Conservation (phyloP, 2,329 filamentous ascomycete genomes). For the Colletotrichum echinochloae region DNA sequence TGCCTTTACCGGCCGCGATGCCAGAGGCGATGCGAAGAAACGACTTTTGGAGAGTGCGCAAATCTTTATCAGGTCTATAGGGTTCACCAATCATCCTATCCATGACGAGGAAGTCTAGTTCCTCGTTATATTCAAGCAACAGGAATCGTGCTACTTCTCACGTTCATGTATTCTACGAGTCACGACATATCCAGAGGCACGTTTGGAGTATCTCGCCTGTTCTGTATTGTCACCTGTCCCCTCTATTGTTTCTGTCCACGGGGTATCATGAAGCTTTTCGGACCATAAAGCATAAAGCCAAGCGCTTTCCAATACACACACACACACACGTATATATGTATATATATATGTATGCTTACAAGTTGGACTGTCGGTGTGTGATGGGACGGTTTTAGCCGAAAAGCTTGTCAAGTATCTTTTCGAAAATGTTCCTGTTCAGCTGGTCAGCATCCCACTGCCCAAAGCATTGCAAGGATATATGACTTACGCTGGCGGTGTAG, state of each 20-base stretch:
- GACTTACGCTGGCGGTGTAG: conserved; percentile 63
- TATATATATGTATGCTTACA: too few species aligned
- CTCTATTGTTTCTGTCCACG: not conserved
- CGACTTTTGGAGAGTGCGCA: conserved; percentile 39
- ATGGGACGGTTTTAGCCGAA: conserved; percentile 12
- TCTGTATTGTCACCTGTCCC: not conserved
- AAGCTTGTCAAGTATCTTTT: conserved; percentile 27
- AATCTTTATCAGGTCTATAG: conserved; percentile 37
- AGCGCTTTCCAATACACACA: not conserved
- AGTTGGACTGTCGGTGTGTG: not conserved
- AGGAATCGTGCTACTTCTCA: not conserved
- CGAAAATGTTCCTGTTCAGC: conserved; percentile 13
- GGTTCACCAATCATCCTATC: conserved; percentile 27
- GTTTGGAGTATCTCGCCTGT: not conserved
- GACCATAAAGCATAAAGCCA: not conserved
- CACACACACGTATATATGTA: too few species aligned
- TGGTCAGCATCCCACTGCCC: not conserved
- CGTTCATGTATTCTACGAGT: not conserved
- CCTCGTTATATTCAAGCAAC: not conserved
- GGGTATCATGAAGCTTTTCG: not conserved
- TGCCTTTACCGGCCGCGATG: conserved; percentile 27
- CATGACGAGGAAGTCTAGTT: conserved; percentile 22
- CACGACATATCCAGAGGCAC: not conserved
- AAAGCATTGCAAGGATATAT: too few species aligned
- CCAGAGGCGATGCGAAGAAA: conserved; percentile 35